Base-by-base conservation (phyloP, 192 early-diverging fungal genomes). In the Coemansia sp. region DNA sequence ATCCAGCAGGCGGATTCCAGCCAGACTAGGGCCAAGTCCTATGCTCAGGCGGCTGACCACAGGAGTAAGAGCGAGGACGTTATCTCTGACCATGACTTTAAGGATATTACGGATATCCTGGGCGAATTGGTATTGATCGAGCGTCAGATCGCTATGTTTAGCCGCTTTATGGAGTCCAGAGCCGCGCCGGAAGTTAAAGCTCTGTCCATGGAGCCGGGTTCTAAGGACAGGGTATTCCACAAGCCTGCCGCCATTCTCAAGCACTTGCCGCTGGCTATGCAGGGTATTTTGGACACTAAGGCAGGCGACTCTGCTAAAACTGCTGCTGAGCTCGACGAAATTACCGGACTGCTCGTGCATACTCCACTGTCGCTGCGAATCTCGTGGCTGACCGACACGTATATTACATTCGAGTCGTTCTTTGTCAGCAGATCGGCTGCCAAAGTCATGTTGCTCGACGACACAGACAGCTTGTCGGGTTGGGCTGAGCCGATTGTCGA, bases 71-170 rank as follows among this genome's bases (percentile, higher is more conserved):
- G 76, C 47, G 73, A 80, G 29, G 71, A 71, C 15, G 66, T 51
- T 27, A 70, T 82, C 27, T 70, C 82, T 20, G 78, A 90, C 9
- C 94, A 63, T 13, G 81, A 98, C 65, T 86, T 92, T 29, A 85
- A 93, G 6, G 93, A 94, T 46, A 73, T 98, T 16, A 93, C 95
- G 52, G 73, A 77, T n/a, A 88, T 94, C 20, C 77, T 97, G 29
- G 86, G 79, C 27, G 96, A 99, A 75, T 77, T 97, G 29, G 92
- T 94, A 2, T 42, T 92, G 47, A 92, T 98, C 18, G 89, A 89
- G 68, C 93, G 95, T 52, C 88, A 92, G 29, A 84, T 92, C 24
- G 78, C 86, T 9, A 70, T 96, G 4, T 99, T 94, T 80, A 83
- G 90, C 62, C 86, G 93, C 3, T 99, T 99, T 73, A 64, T 97